These are phyloP conservation scores for Magnaporthiopsis rhizophila DNA, from an alignment of 2,329 filamentous ascomycete species.

Conservation along the genomic window DNA sequence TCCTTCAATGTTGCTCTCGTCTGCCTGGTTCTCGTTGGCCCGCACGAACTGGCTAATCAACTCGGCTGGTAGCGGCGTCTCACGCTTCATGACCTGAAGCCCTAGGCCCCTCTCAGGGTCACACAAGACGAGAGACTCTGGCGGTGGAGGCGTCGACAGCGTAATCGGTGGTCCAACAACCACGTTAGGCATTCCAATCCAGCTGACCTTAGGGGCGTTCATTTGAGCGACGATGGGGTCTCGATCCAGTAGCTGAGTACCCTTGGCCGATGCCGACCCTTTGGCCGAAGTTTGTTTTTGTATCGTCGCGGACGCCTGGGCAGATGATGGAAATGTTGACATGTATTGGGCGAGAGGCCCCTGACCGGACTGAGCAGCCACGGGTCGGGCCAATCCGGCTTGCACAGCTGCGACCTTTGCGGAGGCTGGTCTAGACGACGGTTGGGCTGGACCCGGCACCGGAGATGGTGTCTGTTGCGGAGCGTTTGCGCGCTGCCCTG, in stretches of 20 bases:
- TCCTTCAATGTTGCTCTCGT: constrained; percentile 5
- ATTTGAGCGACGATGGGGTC: constrained; percentile 2
- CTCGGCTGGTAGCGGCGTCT: constrained; percentile 1
- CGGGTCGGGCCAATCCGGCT: neutral
- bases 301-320: neutral
- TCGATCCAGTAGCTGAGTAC: constrained; percentile 1
- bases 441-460: neutral
- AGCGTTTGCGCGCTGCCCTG: neutral
- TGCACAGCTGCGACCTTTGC: neutral
- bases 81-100: constrained; percentile 4
- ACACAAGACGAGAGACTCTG: constrained; percentile 3
- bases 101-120: constrained; percentile 5
- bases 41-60: constrained; percentile 6
- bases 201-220: neutral
- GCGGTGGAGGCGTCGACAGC: neutral
- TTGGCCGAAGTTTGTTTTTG: neutral
- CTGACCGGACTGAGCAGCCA: neutral
- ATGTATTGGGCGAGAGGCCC: neutral
- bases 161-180: constrained; percentile 2
- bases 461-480: neutral
- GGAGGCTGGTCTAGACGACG: neutral
- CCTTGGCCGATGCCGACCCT: neutral
- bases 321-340: neutral
- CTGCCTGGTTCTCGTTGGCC: constrained; percentile 3
- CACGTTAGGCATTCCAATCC: constrained; percentile 5